Evolutionary conservation across 108 stramenopile species (phyloP).

Genomic region (Fragilariopsis cylindrus): DNA sequence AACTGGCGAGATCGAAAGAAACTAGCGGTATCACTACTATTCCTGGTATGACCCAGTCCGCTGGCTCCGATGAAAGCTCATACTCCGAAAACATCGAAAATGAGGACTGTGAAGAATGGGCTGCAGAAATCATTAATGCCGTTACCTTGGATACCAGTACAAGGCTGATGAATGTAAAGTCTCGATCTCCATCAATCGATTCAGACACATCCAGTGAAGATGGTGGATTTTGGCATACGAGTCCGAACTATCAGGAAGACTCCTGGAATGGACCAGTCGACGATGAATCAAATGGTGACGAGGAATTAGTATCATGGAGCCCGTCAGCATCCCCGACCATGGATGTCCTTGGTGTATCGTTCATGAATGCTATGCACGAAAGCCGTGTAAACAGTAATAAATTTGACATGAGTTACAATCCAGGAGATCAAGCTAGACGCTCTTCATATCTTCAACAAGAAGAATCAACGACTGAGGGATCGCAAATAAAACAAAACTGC

Average conservation of each 20-base stretch:
- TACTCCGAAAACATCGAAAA: conserved; percentile 49
- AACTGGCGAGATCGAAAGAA: conserved; percentile 4
- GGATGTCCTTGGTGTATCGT: conserved; percentile 1
- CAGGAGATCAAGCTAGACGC: background rate
- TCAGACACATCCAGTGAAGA: conserved; percentile 34
- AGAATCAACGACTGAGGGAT: background rate
- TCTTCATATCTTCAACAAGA: background rate
- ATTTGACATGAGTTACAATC: background rate
- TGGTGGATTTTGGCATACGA: conserved; percentile 35
- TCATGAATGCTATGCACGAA: background rate
- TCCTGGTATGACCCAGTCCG: conserved; percentile 62
- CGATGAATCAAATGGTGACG: conserved; percentile 22
- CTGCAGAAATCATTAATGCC: conserved; percentile 61
- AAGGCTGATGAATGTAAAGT: conserved; percentile 8
- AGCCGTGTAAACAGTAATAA: background rate
- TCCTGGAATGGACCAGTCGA: conserved; percentile 5
- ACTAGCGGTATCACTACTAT: background rate
- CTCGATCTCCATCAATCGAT: conserved; percentile 31
- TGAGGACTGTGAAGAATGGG: conserved; percentile 81
- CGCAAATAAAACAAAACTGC: background rate
- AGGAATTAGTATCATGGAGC: conserved; percentile 33
- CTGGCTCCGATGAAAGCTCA: conserved; percentile 57
- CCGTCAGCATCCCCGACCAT: background rate
- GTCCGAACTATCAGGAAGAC: conserved; percentile 15
- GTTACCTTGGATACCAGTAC: conserved; percentile 38